Base-by-base conservation (phyloP, 345 rosid species). In the Murraya paniculata region DNA sequence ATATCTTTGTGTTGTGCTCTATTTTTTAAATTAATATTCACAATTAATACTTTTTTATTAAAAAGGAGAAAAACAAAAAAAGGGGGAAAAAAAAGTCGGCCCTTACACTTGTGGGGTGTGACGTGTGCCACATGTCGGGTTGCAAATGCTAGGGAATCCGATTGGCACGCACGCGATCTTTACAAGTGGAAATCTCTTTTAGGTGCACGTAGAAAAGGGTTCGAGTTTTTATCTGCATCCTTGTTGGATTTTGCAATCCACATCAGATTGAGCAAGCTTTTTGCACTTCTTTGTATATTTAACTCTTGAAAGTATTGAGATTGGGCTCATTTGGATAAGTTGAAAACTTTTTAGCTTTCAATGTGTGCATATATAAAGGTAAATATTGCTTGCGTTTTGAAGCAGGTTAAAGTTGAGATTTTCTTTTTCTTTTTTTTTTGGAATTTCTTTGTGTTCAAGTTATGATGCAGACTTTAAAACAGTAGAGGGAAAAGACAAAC, bases 141-240 rank as follows among this genome's bases (percentile, higher is more conserved):
- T 31, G 2, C 0, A 30, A 22, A 22, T 19, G 39, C 6, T 2
- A 60, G 64, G 68, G 81, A 67, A 60, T 70, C 66, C 53, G 8
- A 7, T 73, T 75, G 82, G 78, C 77, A 64, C 69, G 79, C 80
- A 78, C 35, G 55, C 62, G 80, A 68, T 71, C 71, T 6, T 48
- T 66, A 81, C 86, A 82, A 77, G 84, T 86, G 86, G 81, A 77
- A 22, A 59, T 69, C 83, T 79, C 59, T 27, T 25, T 64, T 5
- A 41, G 35, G 21, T 22, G 45, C 68, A 72, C 58, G 71, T 14
- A 48, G 30, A 68, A 24, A 73, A 21, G 67, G 16, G 30, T 0
- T 3, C 3, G n/a, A 10, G 10, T 58, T 67, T 28, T 24, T 45
- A 31, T 64, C 19, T 33, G 19, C 4, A 18, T 0, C 41, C 2